phyloP scores from a whole-genome alignment of 1,284 basidiomycete species.

The Abortiporus biennis region DNA sequence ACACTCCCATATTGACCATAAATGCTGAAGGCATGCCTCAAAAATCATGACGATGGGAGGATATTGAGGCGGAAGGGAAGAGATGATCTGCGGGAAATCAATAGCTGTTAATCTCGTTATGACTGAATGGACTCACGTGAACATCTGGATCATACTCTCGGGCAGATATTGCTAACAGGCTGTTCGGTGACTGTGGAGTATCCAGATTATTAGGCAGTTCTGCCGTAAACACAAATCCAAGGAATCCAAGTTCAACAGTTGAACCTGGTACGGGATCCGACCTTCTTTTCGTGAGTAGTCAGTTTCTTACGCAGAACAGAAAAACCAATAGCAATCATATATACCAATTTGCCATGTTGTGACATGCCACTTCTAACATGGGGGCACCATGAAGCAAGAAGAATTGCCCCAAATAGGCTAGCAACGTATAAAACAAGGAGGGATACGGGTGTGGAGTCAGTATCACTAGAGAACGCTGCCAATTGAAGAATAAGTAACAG shows the following conservation, averaged over 20 bases:
- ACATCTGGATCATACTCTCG: constrained; percentile 14
- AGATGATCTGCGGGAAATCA: constrained; percentile 63
- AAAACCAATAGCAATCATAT: constrained; percentile 18
- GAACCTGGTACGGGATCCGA: constrained; percentile 57
- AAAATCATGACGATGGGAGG: constrained; percentile 72
- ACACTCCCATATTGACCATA: constrained; percentile 97
- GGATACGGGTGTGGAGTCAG: constrained; percentile 83
- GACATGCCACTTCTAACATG: constrained; percentile 82
- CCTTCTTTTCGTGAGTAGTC: constrained; percentile 50
- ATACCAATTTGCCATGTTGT: constrained; percentile 84
- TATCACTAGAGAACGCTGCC: constrained; percentile 79
- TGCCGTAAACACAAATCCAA: constrained; percentile 69
- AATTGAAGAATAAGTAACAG: constrained; percentile 5
- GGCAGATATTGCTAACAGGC: constrained; percentile 8
- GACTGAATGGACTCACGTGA: constrained; percentile 24
- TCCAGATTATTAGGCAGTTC: constrained; percentile 68
- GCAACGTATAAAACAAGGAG: constrained; percentile 69
- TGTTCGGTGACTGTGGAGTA: constrained; percentile 60
- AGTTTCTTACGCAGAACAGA: constrained; percentile 9
- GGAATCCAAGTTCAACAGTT: constrained; percentile 71
- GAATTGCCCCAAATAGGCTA: constrained; percentile 69
- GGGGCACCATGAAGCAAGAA: constrained; percentile 72
- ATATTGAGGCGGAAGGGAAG: constrained; percentile 63
- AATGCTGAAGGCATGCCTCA: constrained; percentile 66
- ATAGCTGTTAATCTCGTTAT: constrained; percentile 28